Conservation (phyloP, 192 early-diverging fungal species). For the Umbelopsis isabellina region DNA sequence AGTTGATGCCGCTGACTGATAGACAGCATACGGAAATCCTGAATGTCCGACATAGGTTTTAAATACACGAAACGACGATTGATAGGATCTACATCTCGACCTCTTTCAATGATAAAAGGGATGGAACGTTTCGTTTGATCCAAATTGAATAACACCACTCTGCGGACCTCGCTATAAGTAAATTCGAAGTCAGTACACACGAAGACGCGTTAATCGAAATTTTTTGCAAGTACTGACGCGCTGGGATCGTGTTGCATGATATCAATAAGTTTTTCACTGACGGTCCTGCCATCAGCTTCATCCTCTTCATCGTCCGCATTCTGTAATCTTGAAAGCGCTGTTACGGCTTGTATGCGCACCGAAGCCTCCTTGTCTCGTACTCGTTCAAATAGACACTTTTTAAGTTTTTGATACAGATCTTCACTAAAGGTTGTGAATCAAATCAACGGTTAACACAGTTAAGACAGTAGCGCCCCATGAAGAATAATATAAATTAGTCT, state of each 20-base stretch:
- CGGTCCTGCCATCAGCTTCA: slow-evolving; percentile 55
- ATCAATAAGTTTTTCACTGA: slow-evolving; percentile 64
- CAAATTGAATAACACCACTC: slow-evolving; percentile 78
- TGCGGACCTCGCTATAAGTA: slow-evolving; percentile 72
- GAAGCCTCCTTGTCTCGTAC: slow-evolving; percentile 80
- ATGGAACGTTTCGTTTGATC: slow-evolving; percentile 64
- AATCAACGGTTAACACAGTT: not conserved
- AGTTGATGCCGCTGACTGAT: slow-evolving; percentile 73
- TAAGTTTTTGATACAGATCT: slow-evolving; percentile 72
- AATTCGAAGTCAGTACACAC: slow-evolving; percentile 21
- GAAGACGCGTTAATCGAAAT: not conserved
- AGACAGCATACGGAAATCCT: slow-evolving; percentile 69
- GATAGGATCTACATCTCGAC: slow-evolving; percentile 74
- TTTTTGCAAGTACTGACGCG: slow-evolving; percentile 54
- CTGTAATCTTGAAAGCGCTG: slow-evolving; percentile 77
- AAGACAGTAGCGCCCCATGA: not conserved
- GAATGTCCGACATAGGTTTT: slow-evolving; percentile 69
- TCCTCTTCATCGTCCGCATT: slow-evolving; percentile 59
- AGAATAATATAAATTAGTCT: slow-evolving; percentile 10
- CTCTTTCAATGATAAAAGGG: slow-evolving; percentile 73
- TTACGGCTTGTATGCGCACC: slow-evolving; percentile 79
- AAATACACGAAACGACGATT: slow-evolving; percentile 74
- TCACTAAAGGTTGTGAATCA: slow-evolving; percentile 50
- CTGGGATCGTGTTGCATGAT: slow-evolving; percentile 76
- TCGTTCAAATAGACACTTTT: slow-evolving; percentile 68